Evolutionary conservation across 192 early-diverging fungal genomes (phyloP).

Genomic region (Gonapodya sp.): DNA sequence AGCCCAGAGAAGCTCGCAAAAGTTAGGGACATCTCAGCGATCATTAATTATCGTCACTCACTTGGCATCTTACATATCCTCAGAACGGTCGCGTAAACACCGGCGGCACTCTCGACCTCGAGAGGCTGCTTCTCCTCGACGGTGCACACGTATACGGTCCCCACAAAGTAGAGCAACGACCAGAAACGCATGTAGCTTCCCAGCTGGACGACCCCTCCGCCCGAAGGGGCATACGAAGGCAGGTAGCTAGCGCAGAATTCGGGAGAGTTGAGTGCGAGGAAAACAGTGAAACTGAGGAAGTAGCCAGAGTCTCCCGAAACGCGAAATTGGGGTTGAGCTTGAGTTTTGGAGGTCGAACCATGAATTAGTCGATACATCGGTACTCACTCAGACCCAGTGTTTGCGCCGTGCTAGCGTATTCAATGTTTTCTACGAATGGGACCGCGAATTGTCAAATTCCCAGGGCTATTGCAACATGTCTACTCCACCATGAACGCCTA

Average conservation of each 20-base stretch:
- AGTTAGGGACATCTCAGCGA: not conserved
- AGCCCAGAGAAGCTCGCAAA: not conserved
- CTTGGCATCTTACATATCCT: slow-evolving; percentile 74
- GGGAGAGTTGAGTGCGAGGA: slow-evolving; percentile 86
- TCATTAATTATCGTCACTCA: slow-evolving; percentile 30
- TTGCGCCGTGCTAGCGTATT: slow-evolving; percentile 87
- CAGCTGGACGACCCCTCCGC: slow-evolving; percentile 59
- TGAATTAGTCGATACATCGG: too few species aligned
- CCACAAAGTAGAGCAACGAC: slow-evolving; percentile 78
- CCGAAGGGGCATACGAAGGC: slow-evolving; percentile 46
- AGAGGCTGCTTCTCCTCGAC: slow-evolving; percentile 56
- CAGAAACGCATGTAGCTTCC: slow-evolving; percentile 88
- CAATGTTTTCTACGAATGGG: slow-evolving; percentile 58
- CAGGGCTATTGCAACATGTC: too few species aligned
- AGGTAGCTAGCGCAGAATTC: slow-evolving; percentile 52
- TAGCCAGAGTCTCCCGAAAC: slow-evolving; percentile 35
- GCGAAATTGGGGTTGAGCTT: too few species aligned
- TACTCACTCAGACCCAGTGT: slow-evolving; percentile 76
- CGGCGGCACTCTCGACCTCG: slow-evolving; percentile 46
- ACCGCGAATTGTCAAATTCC: not conserved
- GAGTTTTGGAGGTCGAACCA: too few species aligned
- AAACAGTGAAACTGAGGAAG: slow-evolving; percentile 93
- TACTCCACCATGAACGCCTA: not conserved
- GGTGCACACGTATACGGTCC: slow-evolving; percentile 73
- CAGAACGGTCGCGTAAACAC: slow-evolving; percentile 80